A percentile compares a stretch with the other conserved stretches of the same genome.
Conservation (phyloP, 2,329 filamentous ascomycete genomes). For the Botryotinia convoluta region DNA sequence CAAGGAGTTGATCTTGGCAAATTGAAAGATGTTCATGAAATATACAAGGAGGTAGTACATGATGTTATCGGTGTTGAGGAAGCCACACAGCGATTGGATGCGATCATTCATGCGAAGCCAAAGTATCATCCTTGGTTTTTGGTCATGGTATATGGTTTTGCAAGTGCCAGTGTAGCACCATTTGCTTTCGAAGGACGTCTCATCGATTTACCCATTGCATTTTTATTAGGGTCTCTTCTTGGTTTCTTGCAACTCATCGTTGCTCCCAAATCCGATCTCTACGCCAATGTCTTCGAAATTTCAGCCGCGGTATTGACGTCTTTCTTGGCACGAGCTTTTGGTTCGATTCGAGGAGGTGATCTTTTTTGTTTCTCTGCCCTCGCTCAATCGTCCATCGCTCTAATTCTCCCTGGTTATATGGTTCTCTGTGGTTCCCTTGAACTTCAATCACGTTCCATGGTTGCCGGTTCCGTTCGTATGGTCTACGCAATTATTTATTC, state of each 20-base stretch:
- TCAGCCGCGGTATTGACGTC: constrained; percentile 59
- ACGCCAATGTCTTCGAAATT: constrained; percentile 65
- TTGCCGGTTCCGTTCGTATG: constrained; percentile 57
- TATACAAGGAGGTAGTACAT: constrained; percentile 81
- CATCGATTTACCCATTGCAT: constrained; percentile 71
- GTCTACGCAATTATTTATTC: constrained; percentile 59
- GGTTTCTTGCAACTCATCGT: constrained; percentile 69
- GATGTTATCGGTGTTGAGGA: constrained; percentile 72
- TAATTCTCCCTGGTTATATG: constrained; percentile 64
- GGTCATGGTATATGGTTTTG: constrained; percentile 68
- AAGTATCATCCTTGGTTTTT: constrained; percentile 51
- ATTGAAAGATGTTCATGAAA: constrained; percentile 69
- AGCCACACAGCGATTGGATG: constrained; percentile 60
- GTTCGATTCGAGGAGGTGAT: constrained; percentile 49
- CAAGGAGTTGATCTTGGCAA: constrained; percentile 74
- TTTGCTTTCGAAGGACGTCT: constrained; percentile 71
- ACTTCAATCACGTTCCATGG: constrained; percentile 53
- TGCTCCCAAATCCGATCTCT: constrained; percentile 65
- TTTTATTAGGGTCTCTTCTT: constrained; percentile 66
- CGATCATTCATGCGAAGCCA: constrained; percentile 46
- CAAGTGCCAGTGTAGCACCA: constrained; percentile 67
- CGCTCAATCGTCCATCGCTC: constrained; percentile 62
- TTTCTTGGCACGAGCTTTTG: constrained; percentile 61
- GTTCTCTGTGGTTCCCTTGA: constrained; percentile 57
- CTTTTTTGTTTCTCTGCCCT: constrained; percentile 66